Evolutionary conservation across 164 flowering plant species (phyloP), one percentile per base, ranked within the genome.

Genomic region (Annona cherimola): DNA sequence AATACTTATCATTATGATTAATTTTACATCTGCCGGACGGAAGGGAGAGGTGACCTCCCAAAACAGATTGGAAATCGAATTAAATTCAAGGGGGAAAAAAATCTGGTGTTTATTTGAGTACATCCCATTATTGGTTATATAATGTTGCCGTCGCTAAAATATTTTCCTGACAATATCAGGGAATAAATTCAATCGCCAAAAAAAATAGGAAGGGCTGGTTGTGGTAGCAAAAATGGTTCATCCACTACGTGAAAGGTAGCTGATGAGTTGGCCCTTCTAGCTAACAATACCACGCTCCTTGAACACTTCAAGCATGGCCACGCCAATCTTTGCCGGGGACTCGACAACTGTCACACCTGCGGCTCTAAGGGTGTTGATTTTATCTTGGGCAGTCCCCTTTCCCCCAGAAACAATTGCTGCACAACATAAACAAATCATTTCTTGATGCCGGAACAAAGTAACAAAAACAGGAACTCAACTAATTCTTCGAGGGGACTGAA

Each of bases 351-450:
- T 93, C 9, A 86, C 99, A 42, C 99, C 99, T 64, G 92, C 96
- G 81, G 88, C 99, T 70, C 86, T 80, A 0, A 95, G 89, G 61
- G 93, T 87, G 83, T 88, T 88, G 80, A 95, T 95, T 76, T 95
- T 95, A 86, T 90, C 99, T 76, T 93, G 99, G 26, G 99, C 99
- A 18, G 99, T 95, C 45, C 99, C 99, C 77, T 95, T 95, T 19
- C 99, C 99, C 8, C 99, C 99, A n/a, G 99, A 89, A 50, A 95
- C 96, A 65, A 95, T 95, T 66, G 99, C 99, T 95, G 90, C 84
- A 82, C 40, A 68, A 69, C 63, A 71, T 40, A 14, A 11, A 6
- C 40, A 66, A 39, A 60, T 44, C 5, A 35, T 11, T 45, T 50
- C 63, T 69, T 45, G n/a, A 42, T 46, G 14, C 18, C 2, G 42